A percentile compares a stretch with the other conserved stretches of the same genome.
phyloP scores from a whole-genome alignment of 2,329 filamentous ascomycete genomes.

The Aspergillus novoparasiticus region DNA sequence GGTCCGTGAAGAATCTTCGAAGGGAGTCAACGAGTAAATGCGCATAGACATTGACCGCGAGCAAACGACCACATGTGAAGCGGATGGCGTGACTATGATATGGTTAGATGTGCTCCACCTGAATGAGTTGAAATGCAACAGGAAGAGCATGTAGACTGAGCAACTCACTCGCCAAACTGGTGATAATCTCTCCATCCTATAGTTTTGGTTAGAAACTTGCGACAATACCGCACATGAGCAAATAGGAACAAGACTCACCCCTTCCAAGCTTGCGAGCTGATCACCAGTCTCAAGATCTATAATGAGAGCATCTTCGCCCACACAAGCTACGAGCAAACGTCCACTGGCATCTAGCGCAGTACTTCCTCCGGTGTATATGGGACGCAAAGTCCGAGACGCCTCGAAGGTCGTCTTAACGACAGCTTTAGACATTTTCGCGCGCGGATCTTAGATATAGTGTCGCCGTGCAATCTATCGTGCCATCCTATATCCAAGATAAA shows the following conservation, averaged over 20 bases:
- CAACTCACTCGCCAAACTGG: conserved; percentile 46
- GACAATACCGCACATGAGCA: neutral
- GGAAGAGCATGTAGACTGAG: conserved; percentile 3
- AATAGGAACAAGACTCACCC: conserved; percentile 58
- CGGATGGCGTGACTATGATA: conserved; percentile 75
- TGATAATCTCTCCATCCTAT: conserved; percentile 65
- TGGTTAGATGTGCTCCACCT: neutral
- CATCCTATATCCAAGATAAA: conserved; percentile 22
- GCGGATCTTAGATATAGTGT: neutral
- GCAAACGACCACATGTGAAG: conserved; percentile 84
- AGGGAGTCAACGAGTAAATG: conserved; percentile 73
- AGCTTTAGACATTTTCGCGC: conserved; percentile 52
- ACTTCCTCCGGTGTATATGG: conserved; percentile 90
- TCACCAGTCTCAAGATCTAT: conserved; percentile 81
- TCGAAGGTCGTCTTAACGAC: conserved; percentile 85
- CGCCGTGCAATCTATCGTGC: conserved; percentile 17
- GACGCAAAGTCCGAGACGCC: conserved; percentile 77
- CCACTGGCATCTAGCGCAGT: conserved; percentile 81
- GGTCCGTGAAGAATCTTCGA: conserved; percentile 56
- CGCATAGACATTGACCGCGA: conserved; percentile 96
- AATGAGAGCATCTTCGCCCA: conserved; percentile 90
- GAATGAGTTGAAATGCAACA: neutral
- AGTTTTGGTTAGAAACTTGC: conserved; percentile 20
- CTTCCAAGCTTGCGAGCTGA: conserved; percentile 83
- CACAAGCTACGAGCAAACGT: conserved; percentile 78